Conservation (phyloP, 164 flowering plant genomes). For the Vitis rotundifolia region DNA sequence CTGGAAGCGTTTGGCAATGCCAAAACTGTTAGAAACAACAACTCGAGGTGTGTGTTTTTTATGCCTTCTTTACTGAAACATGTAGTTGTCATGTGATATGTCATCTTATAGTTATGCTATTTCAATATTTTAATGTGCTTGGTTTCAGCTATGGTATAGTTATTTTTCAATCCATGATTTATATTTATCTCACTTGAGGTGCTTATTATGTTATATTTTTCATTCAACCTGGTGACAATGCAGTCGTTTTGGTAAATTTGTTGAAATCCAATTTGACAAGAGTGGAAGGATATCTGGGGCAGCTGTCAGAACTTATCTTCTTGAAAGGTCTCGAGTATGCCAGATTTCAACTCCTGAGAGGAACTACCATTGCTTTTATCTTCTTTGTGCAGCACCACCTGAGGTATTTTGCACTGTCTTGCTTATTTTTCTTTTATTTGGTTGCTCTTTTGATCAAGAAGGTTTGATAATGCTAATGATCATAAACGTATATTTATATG, state of each 20-base stretch:
- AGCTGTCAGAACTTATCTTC: slow-evolving; percentile 19
- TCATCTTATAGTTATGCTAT: background rate
- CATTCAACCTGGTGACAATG: background rate
- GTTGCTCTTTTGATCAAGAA: background rate
- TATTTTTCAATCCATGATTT: too few species aligned
- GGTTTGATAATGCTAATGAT: too few species aligned
- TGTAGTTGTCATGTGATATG: too few species aligned
- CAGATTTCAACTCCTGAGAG: slow-evolving; percentile 27
- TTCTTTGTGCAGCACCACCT: slow-evolving; percentile 26
- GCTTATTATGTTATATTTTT: background rate
- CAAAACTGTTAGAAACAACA: slow-evolving; percentile 36
- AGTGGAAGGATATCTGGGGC: slow-evolving; percentile 27
- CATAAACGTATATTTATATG: background rate
- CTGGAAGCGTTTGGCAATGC: slow-evolving; percentile 40
- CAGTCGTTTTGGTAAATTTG: slow-evolving; percentile 31
- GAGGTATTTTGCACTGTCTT: slow-evolving; percentile 15
- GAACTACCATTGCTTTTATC: slow-evolving; percentile 27
- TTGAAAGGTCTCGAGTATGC: slow-evolving; percentile 26
- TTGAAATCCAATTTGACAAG: slow-evolving; percentile 28
- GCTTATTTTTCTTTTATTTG: background rate
- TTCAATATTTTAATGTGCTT: background rate
- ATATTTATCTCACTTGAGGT: too few species aligned
- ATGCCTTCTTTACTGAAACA: background rate
- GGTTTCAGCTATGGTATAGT: background rate
- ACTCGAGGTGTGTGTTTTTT: slow-evolving; percentile 22